These are phyloP conservation scores for Solanum dulcamara DNA, from an alignment of 257 asterid species.

Conservation along the genomic window DNA sequence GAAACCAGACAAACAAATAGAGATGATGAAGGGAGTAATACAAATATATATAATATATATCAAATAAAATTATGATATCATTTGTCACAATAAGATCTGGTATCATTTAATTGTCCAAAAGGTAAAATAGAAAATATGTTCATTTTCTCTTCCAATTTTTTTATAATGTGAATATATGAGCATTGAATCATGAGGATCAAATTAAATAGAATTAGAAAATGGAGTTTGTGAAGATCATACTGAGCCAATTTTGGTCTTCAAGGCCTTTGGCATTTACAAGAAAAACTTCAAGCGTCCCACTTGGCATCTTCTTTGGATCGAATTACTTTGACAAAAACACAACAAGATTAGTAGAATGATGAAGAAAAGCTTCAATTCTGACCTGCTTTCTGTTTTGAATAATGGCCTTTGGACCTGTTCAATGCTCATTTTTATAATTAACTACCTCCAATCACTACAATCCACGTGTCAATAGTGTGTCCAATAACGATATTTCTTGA, in stretches of 20 bases:
- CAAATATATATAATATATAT: background rate
- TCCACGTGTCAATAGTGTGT: background rate
- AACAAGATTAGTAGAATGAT: background rate
- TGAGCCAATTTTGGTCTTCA: conserved; percentile 39
- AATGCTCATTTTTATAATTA: background rate
- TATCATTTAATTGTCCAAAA: background rate
- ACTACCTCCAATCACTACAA: background rate
- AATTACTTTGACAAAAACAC: background rate
- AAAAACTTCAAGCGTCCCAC: conserved; percentile 72
- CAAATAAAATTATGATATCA: background rate
- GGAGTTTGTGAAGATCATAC: conserved; percentile 16
- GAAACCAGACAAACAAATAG: too few relatives aligned
- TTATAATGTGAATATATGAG: background rate
- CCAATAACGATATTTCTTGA: background rate
- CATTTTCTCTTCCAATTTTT: background rate
- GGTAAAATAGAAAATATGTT: background rate
- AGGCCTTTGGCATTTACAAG: conserved; percentile 73
- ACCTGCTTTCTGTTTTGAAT: background rate
- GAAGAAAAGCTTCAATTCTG: background rate
- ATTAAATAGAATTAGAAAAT: background rate
- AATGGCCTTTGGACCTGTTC: background rate
- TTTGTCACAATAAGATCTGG: background rate
- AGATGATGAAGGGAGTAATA: too few relatives aligned
- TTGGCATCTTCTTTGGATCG: conserved; percentile 36
- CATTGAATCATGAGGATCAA: background rate